Conservation (phyloP, 2,329 filamentous ascomycete genomes). For the Arthrobotrys sinensis region DNA sequence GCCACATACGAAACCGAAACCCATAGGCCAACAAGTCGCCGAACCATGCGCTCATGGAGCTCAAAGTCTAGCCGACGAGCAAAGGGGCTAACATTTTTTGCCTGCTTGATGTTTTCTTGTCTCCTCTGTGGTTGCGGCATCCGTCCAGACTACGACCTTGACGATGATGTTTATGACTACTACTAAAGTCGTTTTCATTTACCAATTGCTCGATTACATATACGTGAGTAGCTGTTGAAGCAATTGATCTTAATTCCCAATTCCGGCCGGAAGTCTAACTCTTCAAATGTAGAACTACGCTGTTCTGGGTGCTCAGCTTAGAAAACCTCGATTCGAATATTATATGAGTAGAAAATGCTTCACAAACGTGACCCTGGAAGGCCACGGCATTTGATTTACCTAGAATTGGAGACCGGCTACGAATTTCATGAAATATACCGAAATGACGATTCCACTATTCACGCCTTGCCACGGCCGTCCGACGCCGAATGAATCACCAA, state of each 20-base stretch:
- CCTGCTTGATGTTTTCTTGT: constrained; percentile 49
- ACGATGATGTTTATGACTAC: constrained; percentile 51
- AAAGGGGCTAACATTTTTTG: constrained; percentile 50
- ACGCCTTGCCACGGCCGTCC: background rate
- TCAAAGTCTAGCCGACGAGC: constrained; percentile 43
- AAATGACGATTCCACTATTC: background rate
- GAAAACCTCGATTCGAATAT: no score
- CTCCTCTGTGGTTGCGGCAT: constrained; percentile 49
- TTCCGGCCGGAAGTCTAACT: background rate
- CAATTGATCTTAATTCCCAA: background rate
- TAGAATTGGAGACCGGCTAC: background rate
- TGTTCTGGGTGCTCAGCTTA: no score
- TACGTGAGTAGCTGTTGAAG: background rate
- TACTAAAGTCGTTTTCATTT: constrained; percentile 18
- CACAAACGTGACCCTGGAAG: background rate
- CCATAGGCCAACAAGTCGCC: constrained; percentile 36
- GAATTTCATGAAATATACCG: background rate
- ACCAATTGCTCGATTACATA: background rate
- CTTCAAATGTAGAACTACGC: background rate
- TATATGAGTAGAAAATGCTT: no score
- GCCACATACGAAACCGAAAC: constrained; percentile 26
- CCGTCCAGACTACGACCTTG: constrained; percentile 42
- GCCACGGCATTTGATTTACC: background rate
- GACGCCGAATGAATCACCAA: background rate
- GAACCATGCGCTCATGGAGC: constrained; percentile 40